These are phyloP conservation scores for Corchorus capsularis DNA, from an alignment of 345 rosid species.

Conservation along the genomic window DNA sequence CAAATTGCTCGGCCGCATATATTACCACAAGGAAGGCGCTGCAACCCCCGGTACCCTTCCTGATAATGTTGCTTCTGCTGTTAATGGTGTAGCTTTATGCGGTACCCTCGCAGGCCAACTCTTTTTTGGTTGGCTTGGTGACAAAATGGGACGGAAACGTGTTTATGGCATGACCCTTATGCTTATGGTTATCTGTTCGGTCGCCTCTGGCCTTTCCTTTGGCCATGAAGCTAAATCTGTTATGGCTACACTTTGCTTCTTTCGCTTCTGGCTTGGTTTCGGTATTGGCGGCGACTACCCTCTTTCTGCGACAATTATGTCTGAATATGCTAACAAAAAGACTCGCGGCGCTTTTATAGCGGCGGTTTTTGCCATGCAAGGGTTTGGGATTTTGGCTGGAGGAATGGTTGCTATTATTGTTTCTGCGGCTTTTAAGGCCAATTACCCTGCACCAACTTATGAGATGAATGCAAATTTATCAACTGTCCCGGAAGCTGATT, in stretches of 20 bases:
- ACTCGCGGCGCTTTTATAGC: slow-evolving; percentile 23
- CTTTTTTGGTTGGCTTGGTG: slow-evolving; percentile 49
- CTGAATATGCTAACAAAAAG: slow-evolving; percentile 20
- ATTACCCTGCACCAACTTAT: neutral
- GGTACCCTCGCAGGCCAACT: slow-evolving; percentile 45
- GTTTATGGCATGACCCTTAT: slow-evolving; percentile 44
- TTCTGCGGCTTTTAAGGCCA: neutral
- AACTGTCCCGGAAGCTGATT: slow-evolving; percentile 12
- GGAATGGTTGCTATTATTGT: slow-evolving; percentile 10
- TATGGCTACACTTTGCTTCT: slow-evolving; percentile 43
- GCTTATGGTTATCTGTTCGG: slow-evolving; percentile 35
- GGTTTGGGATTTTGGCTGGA: slow-evolving; percentile 12
- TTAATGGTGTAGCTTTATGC: slow-evolving; percentile 40
- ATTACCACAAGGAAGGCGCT: slow-evolving; percentile 35
- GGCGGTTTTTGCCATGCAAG: slow-evolving; percentile 22
- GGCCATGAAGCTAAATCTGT: slow-evolving; percentile 25
- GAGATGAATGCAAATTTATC: neutral
- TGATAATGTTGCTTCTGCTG: slow-evolving; percentile 29
- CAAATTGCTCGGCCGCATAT: slow-evolving; percentile 44
- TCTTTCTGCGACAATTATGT: slow-evolving; percentile 25
- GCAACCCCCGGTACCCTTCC: slow-evolving; percentile 31
- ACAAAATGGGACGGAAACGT: slow-evolving; percentile 38
- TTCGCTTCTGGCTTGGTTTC: slow-evolving; percentile 24
- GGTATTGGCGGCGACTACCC: slow-evolving; percentile 22
- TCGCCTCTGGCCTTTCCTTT: slow-evolving; percentile 38